Percentiles rank a stretch among this genome's conserved stretches.
Evolutionary conservation across 495 filamentous ascomycete species (phyloP).

Genomic region (Talaromyces ruber): DNA sequence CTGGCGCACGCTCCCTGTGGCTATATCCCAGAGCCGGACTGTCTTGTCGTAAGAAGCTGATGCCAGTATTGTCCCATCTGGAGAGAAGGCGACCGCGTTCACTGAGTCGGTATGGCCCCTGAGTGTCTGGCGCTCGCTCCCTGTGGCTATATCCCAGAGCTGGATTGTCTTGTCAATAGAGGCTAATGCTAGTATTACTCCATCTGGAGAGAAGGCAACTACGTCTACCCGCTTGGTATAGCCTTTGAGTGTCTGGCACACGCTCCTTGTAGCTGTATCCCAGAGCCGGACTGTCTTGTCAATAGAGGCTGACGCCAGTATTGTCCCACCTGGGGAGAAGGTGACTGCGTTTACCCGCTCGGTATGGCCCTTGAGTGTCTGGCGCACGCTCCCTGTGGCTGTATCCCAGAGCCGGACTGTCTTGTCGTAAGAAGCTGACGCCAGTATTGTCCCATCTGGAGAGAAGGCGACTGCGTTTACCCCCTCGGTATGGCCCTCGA

Average conservation of each 20-base stretch:
- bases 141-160: slow-evolving; percentile 7
- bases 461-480: slow-evolving; percentile 10
- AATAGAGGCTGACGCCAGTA: slow-evolving; percentile 12
- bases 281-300: slow-evolving; percentile 8
- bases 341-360: neutral
- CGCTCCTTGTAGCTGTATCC: too few species aligned
- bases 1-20: neutral
- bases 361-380: neutral
- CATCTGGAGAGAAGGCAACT: slow-evolving; percentile 16
- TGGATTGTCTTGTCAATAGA: slow-evolving; percentile 6
- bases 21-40: slow-evolving; percentile 16
- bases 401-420: slow-evolving; percentile 17
- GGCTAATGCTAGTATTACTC: neutral
- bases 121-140: slow-evolving; percentile 7
- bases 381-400: neutral
- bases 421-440: slow-evolving; percentile 8
- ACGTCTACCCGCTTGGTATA: slow-evolving; percentile 12
- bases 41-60: slow-evolving; percentile 9
- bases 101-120: slow-evolving; percentile 13
- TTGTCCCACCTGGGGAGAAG: slow-evolving; percentile 14
- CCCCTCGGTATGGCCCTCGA: neutral
- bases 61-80: slow-evolving; percentile 12
- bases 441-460: slow-evolving; percentile 11
- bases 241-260: slow-evolving; percentile 10
- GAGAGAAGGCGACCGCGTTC: slow-evolving; percentile 16